These are phyloP conservation scores for Sclerotinia trifoliorum DNA, from an alignment of 2,329 filamentous ascomycete genomes.

Conservation along the genomic window DNA sequence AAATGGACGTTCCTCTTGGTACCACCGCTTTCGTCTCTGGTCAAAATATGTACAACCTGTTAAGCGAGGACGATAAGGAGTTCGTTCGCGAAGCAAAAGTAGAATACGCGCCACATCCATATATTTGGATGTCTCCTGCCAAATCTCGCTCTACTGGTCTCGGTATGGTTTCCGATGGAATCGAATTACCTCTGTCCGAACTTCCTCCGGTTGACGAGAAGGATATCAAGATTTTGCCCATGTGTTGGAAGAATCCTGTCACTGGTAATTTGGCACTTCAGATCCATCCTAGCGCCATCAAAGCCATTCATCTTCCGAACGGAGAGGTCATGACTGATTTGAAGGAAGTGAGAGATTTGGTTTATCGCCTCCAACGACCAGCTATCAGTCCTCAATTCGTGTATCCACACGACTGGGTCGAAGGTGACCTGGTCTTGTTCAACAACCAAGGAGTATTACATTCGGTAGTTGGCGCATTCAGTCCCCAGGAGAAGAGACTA, in stretches of 20 bases:
- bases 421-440: slow-evolving; percentile 74
- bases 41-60: slow-evolving; percentile 66
- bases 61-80: slow-evolving; percentile 63
- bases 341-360: slow-evolving; percentile 61
- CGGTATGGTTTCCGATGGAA: slow-evolving; percentile 65
- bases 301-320: slow-evolving; percentile 64
- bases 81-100: slow-evolving; percentile 66
- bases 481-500: slow-evolving; percentile 68
- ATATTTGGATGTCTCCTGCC: slow-evolving; percentile 76
- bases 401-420: slow-evolving; percentile 74
- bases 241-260: slow-evolving; percentile 75
- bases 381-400: slow-evolving; percentile 67
- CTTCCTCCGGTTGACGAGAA: slow-evolving; percentile 63
- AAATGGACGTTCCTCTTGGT: slow-evolving; percentile 66
- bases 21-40: slow-evolving; percentile 75
- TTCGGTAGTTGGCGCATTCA: slow-evolving; percentile 72
- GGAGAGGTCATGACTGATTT: slow-evolving; percentile 70
- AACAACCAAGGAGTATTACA: slow-evolving; percentile 76
- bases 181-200: slow-evolving; percentile 58
- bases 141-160: slow-evolving; percentile 67
- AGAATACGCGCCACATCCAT: slow-evolving; percentile 77
- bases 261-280: slow-evolving; percentile 69
- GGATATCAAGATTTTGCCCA: slow-evolving; percentile 70
- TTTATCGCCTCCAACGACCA: slow-evolving; percentile 70
- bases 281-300: slow-evolving; percentile 70